Percentiles rank a stretch among this genome's conserved stretches.
Evolutionary conservation across 805 yeast genomes (phyloP).

Genomic region (Trichomonascus vanleenenianus): DNA sequence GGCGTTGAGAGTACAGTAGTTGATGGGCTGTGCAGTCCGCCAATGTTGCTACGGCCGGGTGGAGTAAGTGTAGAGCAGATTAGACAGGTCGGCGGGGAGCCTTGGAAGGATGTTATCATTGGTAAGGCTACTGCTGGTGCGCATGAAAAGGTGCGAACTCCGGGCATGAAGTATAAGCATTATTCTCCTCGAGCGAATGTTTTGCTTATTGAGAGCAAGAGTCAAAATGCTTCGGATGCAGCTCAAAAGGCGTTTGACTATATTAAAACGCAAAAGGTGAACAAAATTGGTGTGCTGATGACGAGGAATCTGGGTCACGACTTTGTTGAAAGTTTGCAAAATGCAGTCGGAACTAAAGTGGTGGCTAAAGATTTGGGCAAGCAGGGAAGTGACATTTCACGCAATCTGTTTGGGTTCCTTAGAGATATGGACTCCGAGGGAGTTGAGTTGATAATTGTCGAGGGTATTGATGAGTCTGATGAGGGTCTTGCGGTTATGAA

Average conservation of each 20-base stretch:
- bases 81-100: slow-evolving; percentile 50
- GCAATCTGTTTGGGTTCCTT: slow-evolving; percentile 61
- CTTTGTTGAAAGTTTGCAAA: slow-evolving; percentile 5
- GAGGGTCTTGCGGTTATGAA: slow-evolving; percentile 97
- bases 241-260: not conserved
- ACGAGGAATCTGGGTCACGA: slow-evolving; percentile 9
- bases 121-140: slow-evolving; percentile 49
- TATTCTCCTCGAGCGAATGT: slow-evolving; percentile 89
- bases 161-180: slow-evolving; percentile 97
- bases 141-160: slow-evolving; percentile 68
- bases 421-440: slow-evolving; percentile 64
- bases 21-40: slow-evolving; percentile 81
- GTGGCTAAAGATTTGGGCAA: slow-evolving; percentile 32
- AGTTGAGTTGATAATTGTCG: slow-evolving; percentile 72
- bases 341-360: not conserved
- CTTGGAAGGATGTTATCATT: slow-evolving; percentile 56
- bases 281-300: slow-evolving; percentile 13
- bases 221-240: not conserved
- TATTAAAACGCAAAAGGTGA: not conserved
- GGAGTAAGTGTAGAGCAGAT: slow-evolving; percentile 82
- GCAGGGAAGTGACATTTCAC: slow-evolving; percentile 56
- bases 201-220: slow-evolving; percentile 4
- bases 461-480: slow-evolving; percentile 64
- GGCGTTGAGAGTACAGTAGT: slow-evolving; percentile 94
- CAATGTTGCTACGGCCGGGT: slow-evolving; percentile 87